Conservation (phyloP, 1,139 yeast species). For the Scheffersomyces segobiensis region DNA sequence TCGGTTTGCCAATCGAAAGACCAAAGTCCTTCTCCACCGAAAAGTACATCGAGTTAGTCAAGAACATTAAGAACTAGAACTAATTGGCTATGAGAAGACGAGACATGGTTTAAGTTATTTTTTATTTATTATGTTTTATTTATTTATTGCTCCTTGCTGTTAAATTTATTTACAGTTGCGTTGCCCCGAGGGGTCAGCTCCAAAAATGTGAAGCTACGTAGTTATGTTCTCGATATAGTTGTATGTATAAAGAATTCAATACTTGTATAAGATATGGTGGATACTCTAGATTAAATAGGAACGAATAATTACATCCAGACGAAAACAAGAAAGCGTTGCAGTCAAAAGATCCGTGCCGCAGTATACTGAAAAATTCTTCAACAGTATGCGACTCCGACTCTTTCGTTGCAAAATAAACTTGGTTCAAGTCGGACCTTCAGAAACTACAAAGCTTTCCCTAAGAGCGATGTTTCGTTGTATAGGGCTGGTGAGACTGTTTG, state of each 20-base stretch:
- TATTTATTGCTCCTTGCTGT: slow-evolving; percentile 8
- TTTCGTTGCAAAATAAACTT: not conserved
- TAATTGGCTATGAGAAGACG: not conserved
- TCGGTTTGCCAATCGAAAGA: slow-evolving; percentile 95
- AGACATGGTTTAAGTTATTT: slow-evolving; percentile 1
- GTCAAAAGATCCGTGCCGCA: not conserved
- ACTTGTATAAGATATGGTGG: not conserved
- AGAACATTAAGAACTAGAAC: slow-evolving; percentile 38
- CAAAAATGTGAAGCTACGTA: not conserved
- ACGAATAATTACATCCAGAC: no score
- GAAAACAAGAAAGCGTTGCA: no score
- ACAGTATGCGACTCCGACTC: not conserved
- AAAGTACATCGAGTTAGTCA: slow-evolving; percentile 63
- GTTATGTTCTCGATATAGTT: not conserved
- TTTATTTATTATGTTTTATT: slow-evolving; percentile 9
- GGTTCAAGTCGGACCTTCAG: not conserved
- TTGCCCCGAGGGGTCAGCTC: not conserved
- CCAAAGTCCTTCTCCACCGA: slow-evolving; percentile 92
- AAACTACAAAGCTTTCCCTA: not conserved
- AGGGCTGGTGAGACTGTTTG: not conserved
- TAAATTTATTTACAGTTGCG: not conserved
- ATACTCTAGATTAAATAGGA: no score
- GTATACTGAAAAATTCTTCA: not conserved
- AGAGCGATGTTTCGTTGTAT: not conserved
- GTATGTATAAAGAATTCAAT: not conserved